phyloP scores from a whole-genome alignment of 257 asterid genomes.

The Misopates orontium region DNA sequence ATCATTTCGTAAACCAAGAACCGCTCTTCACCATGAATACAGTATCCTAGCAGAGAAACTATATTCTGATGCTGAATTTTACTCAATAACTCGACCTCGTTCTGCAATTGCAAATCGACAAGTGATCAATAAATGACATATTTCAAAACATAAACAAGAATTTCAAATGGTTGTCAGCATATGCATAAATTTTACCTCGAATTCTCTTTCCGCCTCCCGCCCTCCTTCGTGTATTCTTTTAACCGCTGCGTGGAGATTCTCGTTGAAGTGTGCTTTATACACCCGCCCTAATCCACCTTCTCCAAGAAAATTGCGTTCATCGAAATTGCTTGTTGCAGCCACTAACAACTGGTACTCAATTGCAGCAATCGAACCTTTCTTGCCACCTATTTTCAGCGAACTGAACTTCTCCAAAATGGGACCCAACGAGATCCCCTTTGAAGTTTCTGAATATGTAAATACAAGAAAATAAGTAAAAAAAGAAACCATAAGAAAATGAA shows the following conservation, averaged over 20 bases:
- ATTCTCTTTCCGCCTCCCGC: constrained; percentile 45
- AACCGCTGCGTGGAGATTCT: constrained; percentile 48
- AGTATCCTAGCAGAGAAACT: constrained; percentile 61
- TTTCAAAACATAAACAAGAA: no score
- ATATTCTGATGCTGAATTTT: constrained; percentile 59
- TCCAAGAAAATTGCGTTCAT: constrained; percentile 43
- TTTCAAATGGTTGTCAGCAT: background rate
- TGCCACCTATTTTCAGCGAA: constrained; percentile 36
- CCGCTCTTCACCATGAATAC: constrained; percentile 45
- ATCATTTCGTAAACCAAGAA: constrained; percentile 67
- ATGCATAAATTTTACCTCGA: constrained; percentile 42
- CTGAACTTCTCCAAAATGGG: constrained; percentile 41
- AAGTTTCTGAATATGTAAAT: constrained; percentile 29
- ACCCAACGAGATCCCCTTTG: constrained; percentile 38
- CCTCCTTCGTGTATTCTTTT: constrained; percentile 41
- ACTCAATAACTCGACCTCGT: constrained; percentile 52
- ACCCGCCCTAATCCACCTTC: constrained; percentile 58
- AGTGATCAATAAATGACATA: background rate
- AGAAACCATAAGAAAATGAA: background rate
- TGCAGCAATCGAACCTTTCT: constrained; percentile 40
- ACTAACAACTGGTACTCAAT: constrained; percentile 48
- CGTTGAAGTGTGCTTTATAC: constrained; percentile 50
- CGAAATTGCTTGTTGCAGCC: constrained; percentile 63
- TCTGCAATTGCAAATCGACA: constrained; percentile 23
- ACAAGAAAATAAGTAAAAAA: background rate